A percentile compares a stretch with the other conserved stretches of the same genome.
Evolutionary conservation across 1,139 yeast genomes (phyloP).

Genomic region (Kodamaea arcana): DNA sequence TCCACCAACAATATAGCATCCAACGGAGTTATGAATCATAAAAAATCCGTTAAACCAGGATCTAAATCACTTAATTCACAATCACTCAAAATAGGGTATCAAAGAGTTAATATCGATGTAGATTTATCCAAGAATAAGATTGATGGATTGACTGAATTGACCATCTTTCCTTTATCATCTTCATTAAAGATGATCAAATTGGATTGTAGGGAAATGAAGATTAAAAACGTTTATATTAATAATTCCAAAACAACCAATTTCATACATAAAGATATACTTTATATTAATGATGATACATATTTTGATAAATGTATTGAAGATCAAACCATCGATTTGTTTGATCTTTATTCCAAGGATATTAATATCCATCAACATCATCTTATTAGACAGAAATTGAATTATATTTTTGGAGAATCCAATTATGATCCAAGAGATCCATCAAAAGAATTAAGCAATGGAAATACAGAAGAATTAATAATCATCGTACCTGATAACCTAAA

Average conservation of each 20-base stretch:
- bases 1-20: slow-evolving; percentile 5
- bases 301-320: slow-evolving; percentile 22
- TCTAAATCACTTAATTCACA: slow-evolving; percentile 26
- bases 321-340: slow-evolving; percentile 33
- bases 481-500: slow-evolving; percentile 69
- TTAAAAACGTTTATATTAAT: slow-evolving; percentile 63
- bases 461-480: slow-evolving; percentile 70
- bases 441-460: slow-evolving; percentile 25
- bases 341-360: slow-evolving; percentile 40
- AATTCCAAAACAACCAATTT: slow-evolving; percentile 30
- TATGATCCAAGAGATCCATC: slow-evolving; percentile 25
- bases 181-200: slow-evolving; percentile 56
- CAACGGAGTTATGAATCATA: slow-evolving; percentile 5
- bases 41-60: slow-evolving; percentile 10
- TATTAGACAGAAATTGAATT: slow-evolving; percentile 58
- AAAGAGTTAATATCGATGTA: slow-evolving; percentile 62
- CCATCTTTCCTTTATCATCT: slow-evolving; percentile 68
- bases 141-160: slow-evolving; percentile 79
- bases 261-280: slow-evolving; percentile 35
- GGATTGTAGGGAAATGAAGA: slow-evolving; percentile 77
- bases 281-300: slow-evolving; percentile 32
- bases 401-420: slow-evolving; percentile 53
- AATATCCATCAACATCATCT: slow-evolving; percentile 60
- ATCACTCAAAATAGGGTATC: slow-evolving; percentile 59
- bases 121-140: slow-evolving; percentile 52